Conservation (phyloP, 163 green algal species). For the Coccomyxa subellipsoidea region DNA sequence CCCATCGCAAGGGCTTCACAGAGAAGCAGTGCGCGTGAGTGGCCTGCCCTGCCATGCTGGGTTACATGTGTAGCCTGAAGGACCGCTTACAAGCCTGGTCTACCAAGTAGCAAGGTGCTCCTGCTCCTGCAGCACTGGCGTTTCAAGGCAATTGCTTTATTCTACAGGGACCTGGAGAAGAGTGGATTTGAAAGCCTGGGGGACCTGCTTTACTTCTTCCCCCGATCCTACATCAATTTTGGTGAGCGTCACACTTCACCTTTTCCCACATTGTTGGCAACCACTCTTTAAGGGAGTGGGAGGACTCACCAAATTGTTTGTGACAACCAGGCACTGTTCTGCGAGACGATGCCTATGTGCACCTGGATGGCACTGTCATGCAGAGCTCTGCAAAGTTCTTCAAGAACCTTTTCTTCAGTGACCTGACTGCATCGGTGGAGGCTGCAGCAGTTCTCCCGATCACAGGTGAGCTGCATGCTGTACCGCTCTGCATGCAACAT, state of each 20-base stretch:
- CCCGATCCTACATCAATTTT: slow-evolving; percentile 1
- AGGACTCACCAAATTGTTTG: background rate
- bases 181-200: background rate
- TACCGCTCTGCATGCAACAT: background rate
- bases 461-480: background rate
- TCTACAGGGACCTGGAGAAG: background rate
- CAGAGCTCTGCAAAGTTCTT: background rate
- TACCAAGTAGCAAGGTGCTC: no score
- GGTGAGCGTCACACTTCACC: background rate
- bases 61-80: no score
- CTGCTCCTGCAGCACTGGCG: no score
- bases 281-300: no score
- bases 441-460: background rate
- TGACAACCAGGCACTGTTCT: background rate
- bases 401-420: background rate
- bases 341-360: background rate
- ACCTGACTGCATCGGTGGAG: background rate
- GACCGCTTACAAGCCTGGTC: no score
- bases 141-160: background rate
- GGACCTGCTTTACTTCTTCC: slow-evolving; percentile 5
- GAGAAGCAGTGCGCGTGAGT: slow-evolving; percentile 18
- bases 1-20: background rate
- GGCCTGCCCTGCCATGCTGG: no score
- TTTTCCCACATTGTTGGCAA: no score
- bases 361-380: background rate